Evolutionary conservation across 176 grass and related monocot genomes (phyloP).

Genomic region (Oryza coarctata): DNA sequence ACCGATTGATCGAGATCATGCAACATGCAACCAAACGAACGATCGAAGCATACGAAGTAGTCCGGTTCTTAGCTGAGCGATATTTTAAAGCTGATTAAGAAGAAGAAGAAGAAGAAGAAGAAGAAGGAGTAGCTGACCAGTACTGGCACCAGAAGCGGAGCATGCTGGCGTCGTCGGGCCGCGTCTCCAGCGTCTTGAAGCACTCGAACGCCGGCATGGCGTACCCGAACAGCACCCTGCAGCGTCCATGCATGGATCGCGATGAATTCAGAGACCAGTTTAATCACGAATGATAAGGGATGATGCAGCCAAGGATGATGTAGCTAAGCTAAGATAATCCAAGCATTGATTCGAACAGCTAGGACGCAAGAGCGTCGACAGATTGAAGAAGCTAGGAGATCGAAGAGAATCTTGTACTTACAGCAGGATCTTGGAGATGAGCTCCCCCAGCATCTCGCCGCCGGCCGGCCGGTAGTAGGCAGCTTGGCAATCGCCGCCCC

Average conservation of each 20-base stretch:
- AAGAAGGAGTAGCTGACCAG: conserved; percentile 39
- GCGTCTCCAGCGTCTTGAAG: conserved; percentile 82
- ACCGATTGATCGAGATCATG: neutral
- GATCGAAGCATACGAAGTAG: neutral
- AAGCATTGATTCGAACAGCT: neutral
- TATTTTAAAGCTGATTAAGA: neutral
- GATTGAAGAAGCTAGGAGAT: neutral
- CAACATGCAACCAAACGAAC: neutral
- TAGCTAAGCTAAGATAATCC: neutral
- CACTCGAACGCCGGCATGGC: conserved; percentile 91
- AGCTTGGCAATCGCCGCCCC: neutral
- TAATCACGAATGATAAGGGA: neutral
- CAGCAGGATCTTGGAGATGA: conserved; percentile 34
- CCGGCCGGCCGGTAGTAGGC: neutral
- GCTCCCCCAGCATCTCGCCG: conserved; percentile 23
- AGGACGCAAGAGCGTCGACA: neutral
- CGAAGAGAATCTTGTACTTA: neutral
- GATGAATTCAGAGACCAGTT: neutral
- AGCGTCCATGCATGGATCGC: neutral
- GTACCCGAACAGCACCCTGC: conserved; percentile 83
- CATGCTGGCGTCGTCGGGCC: conserved; percentile 54
- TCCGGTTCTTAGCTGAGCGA: no score
- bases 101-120: neutral
- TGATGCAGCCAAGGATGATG: neutral
- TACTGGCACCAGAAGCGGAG: conserved; percentile 99